Evolutionary conservation across 208 protist species (phyloP).

Genomic region (Vickermania ingenoplastis): DNA sequence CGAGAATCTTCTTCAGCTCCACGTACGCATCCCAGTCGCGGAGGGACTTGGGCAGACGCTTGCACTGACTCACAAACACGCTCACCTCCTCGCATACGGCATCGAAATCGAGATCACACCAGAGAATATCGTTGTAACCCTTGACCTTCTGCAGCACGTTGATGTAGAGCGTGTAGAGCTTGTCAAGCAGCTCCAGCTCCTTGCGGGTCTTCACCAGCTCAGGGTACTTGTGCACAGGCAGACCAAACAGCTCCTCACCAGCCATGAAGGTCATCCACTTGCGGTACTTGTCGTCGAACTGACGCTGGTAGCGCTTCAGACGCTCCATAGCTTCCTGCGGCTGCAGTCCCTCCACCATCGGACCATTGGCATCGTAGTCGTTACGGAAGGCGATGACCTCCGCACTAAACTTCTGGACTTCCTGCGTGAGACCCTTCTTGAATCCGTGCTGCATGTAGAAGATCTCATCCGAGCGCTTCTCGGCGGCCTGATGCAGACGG

Average conservation of each 20-base stretch:
- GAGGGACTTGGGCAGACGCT: conserved; percentile 88
- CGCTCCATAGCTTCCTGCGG: conserved; percentile 93
- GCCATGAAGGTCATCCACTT: conserved; percentile 91
- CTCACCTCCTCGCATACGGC: conserved; percentile 89
- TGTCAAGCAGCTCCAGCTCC: conserved; percentile 91
- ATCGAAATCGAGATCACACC: conserved; percentile 92
- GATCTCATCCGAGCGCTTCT: conserved; percentile 82
- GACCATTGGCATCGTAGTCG: conserved; percentile 94
- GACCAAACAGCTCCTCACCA: conserved; percentile 94
- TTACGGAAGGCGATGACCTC: conserved; percentile 91
- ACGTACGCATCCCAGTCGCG: conserved; percentile 93
- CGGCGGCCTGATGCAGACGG: conserved; percentile 77
- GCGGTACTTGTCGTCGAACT: conserved; percentile 93
- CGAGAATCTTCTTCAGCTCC: conserved; percentile 92
- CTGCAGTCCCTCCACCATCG: conserved; percentile 90
- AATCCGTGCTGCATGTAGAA: conserved; percentile 88
- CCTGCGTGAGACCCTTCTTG: conserved; percentile 89
- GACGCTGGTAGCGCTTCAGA: conserved; percentile 92
- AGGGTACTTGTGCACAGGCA: conserved; percentile 91
- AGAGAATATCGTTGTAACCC: conserved; percentile 93
- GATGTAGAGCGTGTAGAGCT: conserved; percentile 93
- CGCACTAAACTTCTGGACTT: conserved; percentile 89
- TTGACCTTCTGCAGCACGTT: conserved; percentile 92
- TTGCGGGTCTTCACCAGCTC: conserved; percentile 90
- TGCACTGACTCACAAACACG: conserved; percentile 86